Evolutionary conservation across 129 eudicot genomes (phyloP).

Genomic region (Lactuca sativa): DNA sequence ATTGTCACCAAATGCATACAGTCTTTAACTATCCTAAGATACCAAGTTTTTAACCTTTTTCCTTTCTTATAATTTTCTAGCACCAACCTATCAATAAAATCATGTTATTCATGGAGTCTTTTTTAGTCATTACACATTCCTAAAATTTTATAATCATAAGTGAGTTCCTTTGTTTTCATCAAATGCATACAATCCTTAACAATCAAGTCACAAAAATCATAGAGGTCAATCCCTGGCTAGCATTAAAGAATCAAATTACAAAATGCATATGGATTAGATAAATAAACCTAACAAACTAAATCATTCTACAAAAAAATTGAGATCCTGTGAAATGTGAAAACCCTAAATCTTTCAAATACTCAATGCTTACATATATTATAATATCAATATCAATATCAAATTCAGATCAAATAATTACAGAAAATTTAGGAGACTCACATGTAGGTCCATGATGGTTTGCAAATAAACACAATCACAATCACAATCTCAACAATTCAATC

Average conservation of each 20-base stretch:
- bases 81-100: too few species aligned
- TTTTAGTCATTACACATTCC: too few species aligned
- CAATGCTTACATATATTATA: neutral
- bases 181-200: neutral
- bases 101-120: too few species aligned
- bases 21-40: too few species aligned
- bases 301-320: conserved; percentile 2
- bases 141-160: neutral
- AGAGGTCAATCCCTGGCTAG: conserved; percentile 6
- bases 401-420: neutral
- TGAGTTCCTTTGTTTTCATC: too few species aligned
- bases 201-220: neutral
- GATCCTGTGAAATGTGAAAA: conserved; percentile 11
- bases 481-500: neutral
- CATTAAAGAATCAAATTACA: neutral
- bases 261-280: conserved; percentile 13
- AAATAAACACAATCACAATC: conserved; percentile 27
- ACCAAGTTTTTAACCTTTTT: too few species aligned
- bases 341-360: conserved; percentile 23
- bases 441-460: conserved; percentile 87
- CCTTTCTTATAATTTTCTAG: too few species aligned
- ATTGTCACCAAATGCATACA: too few species aligned
- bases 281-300: conserved; percentile 6
- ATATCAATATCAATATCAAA: conserved; percentile 7
- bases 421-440: conserved; percentile 44